Evolutionary conservation across 2,329 filamentous ascomycete species (phyloP), one percentile per base, ranked within the genome.

Genomic region (Cadophora sp.): DNA sequence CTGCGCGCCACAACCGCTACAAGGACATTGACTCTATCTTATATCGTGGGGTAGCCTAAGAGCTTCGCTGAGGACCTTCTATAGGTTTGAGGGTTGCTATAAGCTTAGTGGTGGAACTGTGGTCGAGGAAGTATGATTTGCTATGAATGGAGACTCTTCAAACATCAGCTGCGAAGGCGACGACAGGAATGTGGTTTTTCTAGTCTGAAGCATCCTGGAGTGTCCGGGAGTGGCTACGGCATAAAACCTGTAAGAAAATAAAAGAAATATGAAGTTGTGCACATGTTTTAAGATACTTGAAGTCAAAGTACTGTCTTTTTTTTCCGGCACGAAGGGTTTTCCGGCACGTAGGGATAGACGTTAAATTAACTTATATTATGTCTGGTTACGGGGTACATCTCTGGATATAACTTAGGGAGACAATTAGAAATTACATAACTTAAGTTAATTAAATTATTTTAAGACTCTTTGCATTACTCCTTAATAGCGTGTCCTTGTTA

Each of bases 1-100:
- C 24, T 62, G 46, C 50, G 56, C 59, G 65, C 65, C 31, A 67
- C 31, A 62, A 31, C 64, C 26, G 65, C 65, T 59, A 67, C 22
- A 59, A 58, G 29, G 51, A 19, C 50, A n/a, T 56, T 58, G 22
- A 65, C 53, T 22, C 48, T 65, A n/a, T 65, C 51, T 31, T n/a
- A 27, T 24, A 27, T 7, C 31, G 50, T 64, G 31, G 62, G 9
- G 16, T 55, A 4, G 48, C 29, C 27, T 16, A 55, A 58, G 40
- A 50, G 27, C 19, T 55, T 12, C 4, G 24, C 51, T 55, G 2
- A n/a, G 29, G 29, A 22, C 29, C 29, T 48, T 48, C 4, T 22
- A 48, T 48, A 48, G 19, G 43, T 48, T 48, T 48, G 7, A n/a
- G 19, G 19, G 43, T 4, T 22, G 19, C 2, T 22, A 22, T 48